Conservation (phyloP, 1,139 yeast genomes). For the Zygosaccharomyces pseudobailii region DNA sequence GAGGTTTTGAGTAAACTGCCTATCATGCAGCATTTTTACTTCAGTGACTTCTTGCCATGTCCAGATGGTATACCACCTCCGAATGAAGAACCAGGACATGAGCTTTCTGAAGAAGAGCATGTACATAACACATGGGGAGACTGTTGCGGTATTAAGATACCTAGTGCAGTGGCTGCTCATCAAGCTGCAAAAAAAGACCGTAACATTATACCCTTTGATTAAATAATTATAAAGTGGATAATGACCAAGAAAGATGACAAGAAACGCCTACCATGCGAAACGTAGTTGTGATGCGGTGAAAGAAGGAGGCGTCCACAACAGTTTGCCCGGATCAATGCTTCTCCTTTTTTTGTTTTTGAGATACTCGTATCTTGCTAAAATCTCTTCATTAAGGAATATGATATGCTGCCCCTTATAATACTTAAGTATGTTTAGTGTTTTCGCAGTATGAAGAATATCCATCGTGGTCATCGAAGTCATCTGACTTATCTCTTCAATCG, state of each 20-base stretch:
- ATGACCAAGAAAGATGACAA: not conserved
- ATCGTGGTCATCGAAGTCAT: conserved; percentile 94
- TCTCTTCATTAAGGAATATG: conserved; percentile 82
- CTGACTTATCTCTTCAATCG: conserved; percentile 87
- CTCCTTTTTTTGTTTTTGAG: conserved; percentile 71
- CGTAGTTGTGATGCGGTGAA: conserved; percentile 94
- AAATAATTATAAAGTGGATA: conserved; percentile 16
- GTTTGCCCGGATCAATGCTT: conserved; percentile 63
- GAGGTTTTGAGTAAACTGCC: conserved; percentile 90
- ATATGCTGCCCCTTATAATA: conserved; percentile 97
- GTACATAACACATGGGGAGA: conserved; percentile 80
- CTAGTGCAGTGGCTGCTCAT: conserved; percentile 91
- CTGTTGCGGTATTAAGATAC: conserved; percentile 95
- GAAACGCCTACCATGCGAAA: conserved; percentile 87
- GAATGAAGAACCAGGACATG: conserved; percentile 35
- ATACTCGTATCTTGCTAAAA: conserved; percentile 70
- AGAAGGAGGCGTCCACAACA: conserved; percentile 93
- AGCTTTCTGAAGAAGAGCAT: conserved; percentile 39
- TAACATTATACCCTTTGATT: conserved; percentile 73
- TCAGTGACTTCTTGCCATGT: conserved; percentile 61
- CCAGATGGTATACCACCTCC: conserved; percentile 60
- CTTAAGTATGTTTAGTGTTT: conserved; percentile 81
- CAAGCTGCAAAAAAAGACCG: conserved; percentile 42
- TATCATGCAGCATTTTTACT: conserved; percentile 87
- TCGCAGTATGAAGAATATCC: conserved; percentile 88